Base-by-base conservation (phyloP, 257 asterid species). In the Leptodermis oblonga region DNA sequence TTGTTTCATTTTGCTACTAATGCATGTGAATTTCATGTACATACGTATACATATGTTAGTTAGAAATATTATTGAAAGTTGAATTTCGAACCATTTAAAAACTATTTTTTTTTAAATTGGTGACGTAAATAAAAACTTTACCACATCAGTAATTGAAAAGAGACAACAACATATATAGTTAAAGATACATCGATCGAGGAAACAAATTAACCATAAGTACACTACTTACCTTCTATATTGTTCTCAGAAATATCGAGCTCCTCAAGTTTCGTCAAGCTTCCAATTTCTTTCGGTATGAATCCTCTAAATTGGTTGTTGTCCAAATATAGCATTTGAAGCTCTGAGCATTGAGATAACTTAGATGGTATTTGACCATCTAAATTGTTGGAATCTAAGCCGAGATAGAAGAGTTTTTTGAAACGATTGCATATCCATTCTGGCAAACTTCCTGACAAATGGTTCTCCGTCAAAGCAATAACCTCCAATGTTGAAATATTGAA, bases 401-500 rank as follows among this genome's bases (percentile, higher is more conserved):
- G 20, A 30, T 46, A 80, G 64, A 12, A n/a, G n/a, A n/a, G n/a
- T n/a, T n/a, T 34, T 13, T 33, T 53, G 4, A 36, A 9, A 7
- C 31, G 28, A 25, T 43, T 4, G 11, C 33, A 42, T 5, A 42
- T 15, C 2, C 13, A 8, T 18, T 5, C 20, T 12, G 81, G 76
- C 18, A 79, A 58, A 5, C 42, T 28, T 4, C 81, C 73, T 0
- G 69, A 76, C 3, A 76, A 25, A 30, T 54, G 60, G 22, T 80
- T 76, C 17, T 22, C n/a, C 26, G 1, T 15, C 7, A 80, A 7
- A 10, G 0, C 3, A 56, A 73, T 26, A 17, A 14, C 5, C 55
- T 65, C 14, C 43, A 80, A 13, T 1, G 76, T 34, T 3, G 77
- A 71, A 63, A 70, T 55, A 23, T 73, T 73, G 68, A 80, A 77